Percentiles rank a stretch among this genome's conserved stretches.
These are phyloP conservation scores for Tephrocybe rancida DNA, from an alignment of 768 basidiomycete species.

Conservation along the genomic window DNA sequence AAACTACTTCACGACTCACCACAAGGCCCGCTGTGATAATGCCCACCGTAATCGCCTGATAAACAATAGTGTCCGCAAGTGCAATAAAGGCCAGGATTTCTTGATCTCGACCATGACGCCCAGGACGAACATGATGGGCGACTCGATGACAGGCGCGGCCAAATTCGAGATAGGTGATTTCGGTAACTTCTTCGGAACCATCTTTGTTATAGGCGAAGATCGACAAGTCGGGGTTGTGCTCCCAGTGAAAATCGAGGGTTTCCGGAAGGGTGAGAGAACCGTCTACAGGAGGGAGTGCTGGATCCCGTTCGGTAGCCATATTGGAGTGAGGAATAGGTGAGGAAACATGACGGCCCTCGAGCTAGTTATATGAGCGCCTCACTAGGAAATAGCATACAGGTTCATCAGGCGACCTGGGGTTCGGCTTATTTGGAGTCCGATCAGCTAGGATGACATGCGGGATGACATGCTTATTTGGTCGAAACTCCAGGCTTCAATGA, in stretches of 20 bases:
- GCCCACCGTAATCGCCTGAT: constrained; percentile 36
- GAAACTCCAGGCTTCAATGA: too few species aligned
- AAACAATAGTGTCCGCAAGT: constrained; percentile 30
- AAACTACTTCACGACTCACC: constrained; percentile 28
- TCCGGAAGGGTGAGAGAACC: constrained; percentile 18
- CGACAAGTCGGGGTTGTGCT: constrained; percentile 20
- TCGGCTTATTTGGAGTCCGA: too few species aligned
- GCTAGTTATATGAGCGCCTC: too few species aligned
- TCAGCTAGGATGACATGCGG: too few species aligned
- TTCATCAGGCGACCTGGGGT: too few species aligned
- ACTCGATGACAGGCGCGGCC: constrained; percentile 39
- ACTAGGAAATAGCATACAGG: too few species aligned
- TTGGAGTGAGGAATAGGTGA: too few species aligned
- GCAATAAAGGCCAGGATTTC: constrained; percentile 32
- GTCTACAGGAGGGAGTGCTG: constrained; percentile 16
- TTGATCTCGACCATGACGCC: constrained; percentile 20
- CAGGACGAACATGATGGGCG: constrained; percentile 33
- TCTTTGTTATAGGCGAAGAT: constrained; percentile 21
- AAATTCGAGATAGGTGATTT: constrained; percentile 39
- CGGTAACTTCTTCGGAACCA: constrained; percentile 14
- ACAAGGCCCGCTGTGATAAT: constrained; percentile 28
- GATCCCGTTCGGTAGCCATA: constrained; percentile 5
- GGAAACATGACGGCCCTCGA: too few species aligned
- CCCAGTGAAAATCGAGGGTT: constrained; percentile 21
- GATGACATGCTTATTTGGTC: too few species aligned